Conservation (phyloP, 305 asterid genomes). For the Fraxinus sp. region DNA sequence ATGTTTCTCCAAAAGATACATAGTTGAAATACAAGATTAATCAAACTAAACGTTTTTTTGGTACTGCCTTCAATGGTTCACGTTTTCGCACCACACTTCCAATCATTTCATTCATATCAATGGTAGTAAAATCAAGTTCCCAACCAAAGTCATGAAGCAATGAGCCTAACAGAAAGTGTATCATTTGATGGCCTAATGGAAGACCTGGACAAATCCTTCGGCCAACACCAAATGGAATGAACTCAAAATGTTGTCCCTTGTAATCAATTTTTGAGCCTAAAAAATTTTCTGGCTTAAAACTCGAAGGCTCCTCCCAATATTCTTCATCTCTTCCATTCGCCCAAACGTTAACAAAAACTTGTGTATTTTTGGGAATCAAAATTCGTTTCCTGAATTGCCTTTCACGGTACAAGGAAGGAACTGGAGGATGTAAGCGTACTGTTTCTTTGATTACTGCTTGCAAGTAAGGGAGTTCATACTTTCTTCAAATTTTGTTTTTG, state of each 20-base stretch:
- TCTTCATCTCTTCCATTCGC: slow-evolving; percentile 59
- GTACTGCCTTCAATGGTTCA: slow-evolving; percentile 42
- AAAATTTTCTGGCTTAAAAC: slow-evolving; percentile 55
- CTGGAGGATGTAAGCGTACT: slow-evolving; percentile 53
- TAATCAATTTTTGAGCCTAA: slow-evolving; percentile 37
- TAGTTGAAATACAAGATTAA: too few species aligned
- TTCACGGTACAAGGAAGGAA: slow-evolving; percentile 60
- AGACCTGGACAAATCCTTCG: slow-evolving; percentile 60
- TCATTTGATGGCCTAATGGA: slow-evolving; percentile 52
- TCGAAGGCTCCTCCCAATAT: slow-evolving; percentile 40
- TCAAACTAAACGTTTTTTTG: slow-evolving; percentile 27
- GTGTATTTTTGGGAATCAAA: slow-evolving; percentile 52
- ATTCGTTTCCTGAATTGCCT: slow-evolving; percentile 39
- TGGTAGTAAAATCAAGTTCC: slow-evolving; percentile 33
- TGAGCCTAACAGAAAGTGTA: slow-evolving; percentile 51
- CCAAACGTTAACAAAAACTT: slow-evolving; percentile 51
- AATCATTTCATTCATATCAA: slow-evolving; percentile 52
- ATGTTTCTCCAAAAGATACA: too few species aligned
- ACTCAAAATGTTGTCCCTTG: slow-evolving; percentile 48
- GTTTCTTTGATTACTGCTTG: slow-evolving; percentile 55
- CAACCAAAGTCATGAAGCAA: slow-evolving; percentile 52
- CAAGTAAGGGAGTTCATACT: slow-evolving; percentile 41
- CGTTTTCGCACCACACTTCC: slow-evolving; percentile 47
- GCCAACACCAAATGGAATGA: slow-evolving; percentile 64
- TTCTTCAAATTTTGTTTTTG: slow-evolving; percentile 35